These are phyloP conservation scores for Triangularia verruculosa DNA, from an alignment of 2,329 filamentous ascomycete species.

Conservation along the genomic window DNA sequence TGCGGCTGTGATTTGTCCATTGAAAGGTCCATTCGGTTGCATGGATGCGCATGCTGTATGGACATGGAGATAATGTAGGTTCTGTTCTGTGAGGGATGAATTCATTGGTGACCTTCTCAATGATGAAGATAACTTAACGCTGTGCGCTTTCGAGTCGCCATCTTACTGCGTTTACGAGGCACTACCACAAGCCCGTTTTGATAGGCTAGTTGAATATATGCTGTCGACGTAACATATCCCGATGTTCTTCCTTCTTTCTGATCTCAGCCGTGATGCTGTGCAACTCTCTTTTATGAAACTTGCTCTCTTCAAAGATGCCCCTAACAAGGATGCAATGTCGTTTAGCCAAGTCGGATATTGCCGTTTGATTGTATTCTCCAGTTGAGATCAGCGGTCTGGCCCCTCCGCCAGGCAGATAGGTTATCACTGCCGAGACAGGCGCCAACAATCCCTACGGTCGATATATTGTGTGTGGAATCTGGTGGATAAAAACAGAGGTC, in stretches of 20 bases:
- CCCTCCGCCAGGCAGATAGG: neutral
- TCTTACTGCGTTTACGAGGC: neutral
- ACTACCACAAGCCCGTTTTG: neutral
- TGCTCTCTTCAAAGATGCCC: neutral
- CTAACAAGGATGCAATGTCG: neutral
- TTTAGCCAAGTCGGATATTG: neutral
- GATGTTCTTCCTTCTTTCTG: neutral
- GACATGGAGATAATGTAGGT: neutral
- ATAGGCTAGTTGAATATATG: neutral
- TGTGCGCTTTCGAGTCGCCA: neutral
- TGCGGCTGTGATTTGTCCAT: neutral
- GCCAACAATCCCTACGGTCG: neutral
- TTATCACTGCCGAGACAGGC: neutral
- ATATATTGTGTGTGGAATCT: conserved; percentile 1
- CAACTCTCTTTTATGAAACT: neutral
- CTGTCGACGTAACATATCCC: neutral
- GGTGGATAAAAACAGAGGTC: conserved; percentile 10
- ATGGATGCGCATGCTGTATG: neutral
- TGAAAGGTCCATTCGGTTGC: neutral
- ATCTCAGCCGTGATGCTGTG: neutral
- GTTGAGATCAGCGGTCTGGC: neutral
- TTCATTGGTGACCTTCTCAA: neutral
- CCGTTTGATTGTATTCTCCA: neutral
- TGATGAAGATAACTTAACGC: neutral
- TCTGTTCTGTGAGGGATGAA: neutral